Percentiles rank a stretch among this genome's conserved stretches.
phyloP scores from a whole-genome alignment of 148 eudicot genomes.

The Nepenthes mirabilis region DNA sequence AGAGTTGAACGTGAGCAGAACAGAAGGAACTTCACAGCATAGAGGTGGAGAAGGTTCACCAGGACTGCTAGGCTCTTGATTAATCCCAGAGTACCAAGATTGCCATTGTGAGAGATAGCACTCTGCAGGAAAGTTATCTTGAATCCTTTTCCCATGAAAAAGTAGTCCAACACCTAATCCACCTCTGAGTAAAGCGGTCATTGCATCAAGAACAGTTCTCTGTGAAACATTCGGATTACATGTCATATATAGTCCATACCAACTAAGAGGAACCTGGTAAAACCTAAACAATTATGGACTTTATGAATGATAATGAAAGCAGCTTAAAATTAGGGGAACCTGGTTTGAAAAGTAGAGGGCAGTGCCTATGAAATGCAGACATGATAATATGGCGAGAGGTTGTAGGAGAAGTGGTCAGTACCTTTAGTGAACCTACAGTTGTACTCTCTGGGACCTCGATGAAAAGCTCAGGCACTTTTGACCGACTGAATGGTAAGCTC shows the following conservation, averaged over 20 bases:
- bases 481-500: constrained; percentile 86
- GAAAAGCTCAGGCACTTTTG: constrained; percentile 79
- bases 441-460: constrained; percentile 86
- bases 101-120: constrained; percentile 53
- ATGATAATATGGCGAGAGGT: neutral
- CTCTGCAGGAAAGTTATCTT: constrained; percentile 71
- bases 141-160: constrained; percentile 72
- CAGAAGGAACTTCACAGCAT: constrained; percentile 1
- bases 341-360: neutral
- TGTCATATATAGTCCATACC: neutral
- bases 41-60: neutral
- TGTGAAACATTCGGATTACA: constrained; percentile 1
- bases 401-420: constrained; percentile 3
- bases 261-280: too few relatives aligned
- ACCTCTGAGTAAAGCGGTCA: constrained; percentile 55
- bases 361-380: neutral
- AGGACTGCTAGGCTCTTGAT: constrained; percentile 37
- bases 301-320: too few relatives aligned
- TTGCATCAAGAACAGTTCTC: constrained; percentile 82
- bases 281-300: too few relatives aligned
- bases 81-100: constrained; percentile 55
- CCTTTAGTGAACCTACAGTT: constrained; percentile 91
- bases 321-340: too few relatives aligned
- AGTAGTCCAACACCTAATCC: constrained; percentile 76
- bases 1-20: neutral